phyloP scores from a whole-genome alignment of 352 stramenopile species.

The Lagenidium giganteum region DNA sequence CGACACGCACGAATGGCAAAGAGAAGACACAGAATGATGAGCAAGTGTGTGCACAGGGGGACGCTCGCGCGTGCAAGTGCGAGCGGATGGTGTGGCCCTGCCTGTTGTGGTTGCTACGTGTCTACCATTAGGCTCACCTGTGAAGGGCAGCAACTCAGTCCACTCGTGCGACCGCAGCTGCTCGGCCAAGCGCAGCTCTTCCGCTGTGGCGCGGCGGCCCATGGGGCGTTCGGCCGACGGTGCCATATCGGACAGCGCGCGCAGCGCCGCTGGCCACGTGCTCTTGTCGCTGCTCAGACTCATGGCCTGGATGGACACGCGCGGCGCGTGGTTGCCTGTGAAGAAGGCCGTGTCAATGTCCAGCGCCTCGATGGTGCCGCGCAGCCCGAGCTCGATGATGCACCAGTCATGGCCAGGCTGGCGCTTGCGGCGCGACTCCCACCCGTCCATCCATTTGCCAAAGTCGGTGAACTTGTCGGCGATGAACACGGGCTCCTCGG shows the following conservation, averaged over 20 bases:
- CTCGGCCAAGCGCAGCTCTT: constrained; percentile 36
- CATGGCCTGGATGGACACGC: constrained; percentile 86
- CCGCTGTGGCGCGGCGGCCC: constrained; percentile 34
- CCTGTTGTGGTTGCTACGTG: too few relatives aligned
- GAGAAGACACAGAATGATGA: too few relatives aligned
- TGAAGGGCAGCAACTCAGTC: constrained; percentile 59
- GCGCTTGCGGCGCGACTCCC: constrained; percentile 91
- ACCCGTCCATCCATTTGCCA: constrained; percentile 96
- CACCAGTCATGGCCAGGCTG: constrained; percentile 89
- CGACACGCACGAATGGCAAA: too few relatives aligned
- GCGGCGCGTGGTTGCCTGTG: constrained; percentile 87
- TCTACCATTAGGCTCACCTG: constrained; percentile 15
- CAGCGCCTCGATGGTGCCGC: constrained; percentile 46
- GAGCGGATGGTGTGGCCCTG: too few relatives aligned
- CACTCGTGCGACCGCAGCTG: constrained; percentile 50
- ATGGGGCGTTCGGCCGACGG: constrained; percentile 39
- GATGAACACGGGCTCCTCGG: constrained; percentile 80
- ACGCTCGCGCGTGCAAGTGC: too few relatives aligned
- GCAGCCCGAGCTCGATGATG: constrained; percentile 85
- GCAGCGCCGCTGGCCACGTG: constrained; percentile 32
- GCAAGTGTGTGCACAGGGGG: too few relatives aligned
- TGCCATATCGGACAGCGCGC: constrained; percentile 31
- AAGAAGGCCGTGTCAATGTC: constrained; percentile 94
- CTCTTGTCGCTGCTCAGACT: constrained; percentile 31
- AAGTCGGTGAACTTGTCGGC: constrained; percentile 89